Conservation (phyloP, 192 early-diverging fungal species). For the Coemansia sp. region DNA sequence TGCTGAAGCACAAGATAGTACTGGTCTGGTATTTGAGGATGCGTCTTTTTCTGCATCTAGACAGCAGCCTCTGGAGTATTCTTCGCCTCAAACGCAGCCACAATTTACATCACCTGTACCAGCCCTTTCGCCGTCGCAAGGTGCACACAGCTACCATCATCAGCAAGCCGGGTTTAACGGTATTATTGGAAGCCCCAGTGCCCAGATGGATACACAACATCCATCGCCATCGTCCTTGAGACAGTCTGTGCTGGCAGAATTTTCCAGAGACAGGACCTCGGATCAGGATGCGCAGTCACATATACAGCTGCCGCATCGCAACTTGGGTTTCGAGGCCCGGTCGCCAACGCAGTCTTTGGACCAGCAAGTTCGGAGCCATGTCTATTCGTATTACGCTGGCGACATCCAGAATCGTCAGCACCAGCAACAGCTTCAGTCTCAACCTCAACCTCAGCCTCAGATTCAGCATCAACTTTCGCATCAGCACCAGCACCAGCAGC, state of each 20-base stretch:
- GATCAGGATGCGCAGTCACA: constrained; percentile 1
- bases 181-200: not conserved
- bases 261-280: not conserved
- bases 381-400: constrained; percentile 5
- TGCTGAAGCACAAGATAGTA: not conserved
- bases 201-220: not conserved
- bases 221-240: not conserved
- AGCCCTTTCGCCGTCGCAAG: not conserved
- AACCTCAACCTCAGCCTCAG: no score
- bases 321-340: not conserved
- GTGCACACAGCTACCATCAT: not conserved
- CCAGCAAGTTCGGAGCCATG: constrained; percentile 20
- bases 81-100: not conserved
- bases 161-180: not conserved
- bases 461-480: not conserved
- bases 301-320: not conserved
- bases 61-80: not conserved
- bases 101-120: not conserved
- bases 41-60: not conserved
- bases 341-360: constrained; percentile 7
- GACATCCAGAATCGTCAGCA: not conserved
- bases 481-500: constrained; percentile 11
- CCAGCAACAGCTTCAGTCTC: not conserved
- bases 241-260: not conserved
- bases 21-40: not conserved